phyloP scores from a whole-genome alignment of 371 early-diverging fungal species.

The Capillidium heterosporum region DNA sequence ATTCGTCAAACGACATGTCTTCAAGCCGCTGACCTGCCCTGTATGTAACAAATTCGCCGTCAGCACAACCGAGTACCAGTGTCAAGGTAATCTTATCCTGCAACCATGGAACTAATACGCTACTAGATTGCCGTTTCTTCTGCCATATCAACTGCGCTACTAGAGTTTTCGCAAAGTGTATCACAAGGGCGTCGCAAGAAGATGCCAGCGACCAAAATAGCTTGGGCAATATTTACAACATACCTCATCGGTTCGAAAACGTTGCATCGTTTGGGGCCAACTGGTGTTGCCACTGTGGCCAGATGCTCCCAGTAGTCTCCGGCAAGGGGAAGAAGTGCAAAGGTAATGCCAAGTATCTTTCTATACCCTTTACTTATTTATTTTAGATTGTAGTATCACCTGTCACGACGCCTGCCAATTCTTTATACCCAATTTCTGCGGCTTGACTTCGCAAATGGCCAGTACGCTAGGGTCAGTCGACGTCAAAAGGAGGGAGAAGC shows the following conservation, averaged over 20 bases:
- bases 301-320: slow-evolving; percentile 57
- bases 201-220: slow-evolving; percentile 12
- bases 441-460: slow-evolving; percentile 66
- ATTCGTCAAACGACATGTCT: slow-evolving; percentile 64
- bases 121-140: slow-evolving; percentile 61
- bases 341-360: slow-evolving; percentile 43
- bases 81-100: slow-evolving; percentile 25
- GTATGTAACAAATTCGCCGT: slow-evolving; percentile 80
- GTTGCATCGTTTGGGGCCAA: slow-evolving; percentile 54
- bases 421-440: slow-evolving; percentile 86
- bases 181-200: slow-evolving; percentile 37
- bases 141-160: slow-evolving; percentile 83
- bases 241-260: slow-evolving; percentile 81
- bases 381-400: slow-evolving; percentile 46
- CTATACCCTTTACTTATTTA: slow-evolving; percentile 16
- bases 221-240: slow-evolving; percentile 28
- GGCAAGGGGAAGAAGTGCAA: slow-evolving; percentile 10
- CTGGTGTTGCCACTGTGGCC: slow-evolving; percentile 97
- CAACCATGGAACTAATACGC: too few relatives aligned
- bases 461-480: slow-evolving; percentile 19
- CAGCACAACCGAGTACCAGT: slow-evolving; percentile 68
- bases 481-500: neutral
- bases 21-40: slow-evolving; percentile 87
- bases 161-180: slow-evolving; percentile 78
- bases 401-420: slow-evolving; percentile 73